Conservation (phyloP, 352 stramenopile species). For the Globisporangium polare region DNA sequence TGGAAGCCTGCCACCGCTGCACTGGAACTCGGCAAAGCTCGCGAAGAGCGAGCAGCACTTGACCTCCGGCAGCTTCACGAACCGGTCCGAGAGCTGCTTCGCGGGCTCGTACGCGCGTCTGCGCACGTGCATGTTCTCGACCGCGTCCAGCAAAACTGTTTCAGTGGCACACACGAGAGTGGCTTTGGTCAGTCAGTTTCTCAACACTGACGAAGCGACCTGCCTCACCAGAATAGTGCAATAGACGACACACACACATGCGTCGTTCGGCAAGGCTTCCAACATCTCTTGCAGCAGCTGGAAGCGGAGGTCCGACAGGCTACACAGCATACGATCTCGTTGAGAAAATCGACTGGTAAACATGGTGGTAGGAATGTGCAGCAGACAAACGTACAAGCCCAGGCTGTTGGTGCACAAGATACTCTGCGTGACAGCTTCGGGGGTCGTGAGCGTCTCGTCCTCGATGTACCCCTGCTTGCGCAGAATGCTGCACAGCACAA, state of each 20-base stretch:
- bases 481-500: slow-evolving; percentile 24
- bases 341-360: neutral
- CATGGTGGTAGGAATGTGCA: neutral
- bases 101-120: slow-evolving; percentile 26
- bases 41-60: neutral
- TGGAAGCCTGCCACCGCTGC: no score
- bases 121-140: slow-evolving; percentile 45
- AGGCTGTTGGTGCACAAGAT: slow-evolving; percentile 34
- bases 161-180: neutral
- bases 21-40: no score
- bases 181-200: neutral
- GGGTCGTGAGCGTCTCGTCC: slow-evolving; percentile 28
- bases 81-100: slow-evolving; percentile 26
- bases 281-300: slow-evolving; percentile 38
- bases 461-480: slow-evolving; percentile 45
- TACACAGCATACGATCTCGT: neutral
- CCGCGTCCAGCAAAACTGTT: slow-evolving; percentile 39
- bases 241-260: slow-evolving; percentile 18
- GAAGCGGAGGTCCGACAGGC: slow-evolving; percentile 41
- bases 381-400: slow-evolving; percentile 26
- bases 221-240: no score
- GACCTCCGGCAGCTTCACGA: slow-evolving; percentile 27
- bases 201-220: neutral
- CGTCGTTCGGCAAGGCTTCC: slow-evolving; percentile 21
- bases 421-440: slow-evolving; percentile 26